A percentile compares a stretch with the other conserved stretches of the same genome.
These are phyloP conservation scores for Penicillium rolfsii DNA, from an alignment of 2,329 filamentous ascomycete species.

Conservation along the genomic window DNA sequence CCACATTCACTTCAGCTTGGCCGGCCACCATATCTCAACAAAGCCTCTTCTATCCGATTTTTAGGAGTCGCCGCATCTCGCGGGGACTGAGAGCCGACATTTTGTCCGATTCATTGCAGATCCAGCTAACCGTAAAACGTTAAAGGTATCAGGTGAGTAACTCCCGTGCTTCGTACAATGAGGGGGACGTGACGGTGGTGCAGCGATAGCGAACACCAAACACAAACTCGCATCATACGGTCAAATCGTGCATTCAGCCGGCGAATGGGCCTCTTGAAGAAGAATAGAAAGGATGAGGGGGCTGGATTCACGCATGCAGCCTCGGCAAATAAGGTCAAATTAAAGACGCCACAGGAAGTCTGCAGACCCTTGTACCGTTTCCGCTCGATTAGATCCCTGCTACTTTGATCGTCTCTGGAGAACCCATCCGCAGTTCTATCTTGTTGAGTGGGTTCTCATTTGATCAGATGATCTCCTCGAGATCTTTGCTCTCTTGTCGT, in stretches of 20 bases:
- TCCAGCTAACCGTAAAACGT: background rate
- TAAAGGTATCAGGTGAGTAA: background rate
- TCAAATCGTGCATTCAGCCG: background rate
- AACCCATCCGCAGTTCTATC: background rate
- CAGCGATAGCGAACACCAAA: background rate
- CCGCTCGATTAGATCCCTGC: background rate
- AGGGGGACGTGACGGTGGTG: background rate
- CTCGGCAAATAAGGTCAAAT: background rate
- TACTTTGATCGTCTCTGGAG: background rate
- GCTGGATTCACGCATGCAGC: background rate
- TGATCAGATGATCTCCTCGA: background rate
- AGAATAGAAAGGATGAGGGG: background rate
- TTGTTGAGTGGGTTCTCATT: background rate
- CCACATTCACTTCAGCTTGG: background rate
- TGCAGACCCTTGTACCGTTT: background rate
- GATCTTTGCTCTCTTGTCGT: background rate
- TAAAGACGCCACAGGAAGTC: background rate
- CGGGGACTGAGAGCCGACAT: too few relatives aligned
- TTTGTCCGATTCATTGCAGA: background rate
- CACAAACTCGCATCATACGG: background rate
- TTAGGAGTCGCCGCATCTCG: too few relatives aligned
- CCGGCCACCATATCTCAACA: background rate
- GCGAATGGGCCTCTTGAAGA: background rate
- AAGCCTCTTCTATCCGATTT: background rate
- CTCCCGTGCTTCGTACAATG: background rate